Base-by-base conservation (phyloP, 169 alveolate genomes). In the Cryptosporidium felis region DNA sequence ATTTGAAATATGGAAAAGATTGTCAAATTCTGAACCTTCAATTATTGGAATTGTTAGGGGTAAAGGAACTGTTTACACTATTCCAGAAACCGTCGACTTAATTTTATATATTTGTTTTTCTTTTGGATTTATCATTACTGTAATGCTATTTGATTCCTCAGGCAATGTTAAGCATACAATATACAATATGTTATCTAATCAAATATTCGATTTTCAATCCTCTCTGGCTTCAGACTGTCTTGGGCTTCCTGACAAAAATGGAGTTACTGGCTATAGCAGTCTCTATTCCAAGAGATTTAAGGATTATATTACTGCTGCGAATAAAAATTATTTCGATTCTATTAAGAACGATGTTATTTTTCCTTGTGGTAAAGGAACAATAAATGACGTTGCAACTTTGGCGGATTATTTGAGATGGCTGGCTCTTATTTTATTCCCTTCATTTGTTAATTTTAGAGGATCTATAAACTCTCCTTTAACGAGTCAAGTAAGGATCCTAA, bases 371-470 rank as follows among this genome's bases (percentile, higher is more conserved):
- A 53, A 58, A 45, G 82, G 82, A 34, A 53, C 82, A 49, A 32
- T 74, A n/a, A 53, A 32, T 34, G 42, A 74, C 26, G 58, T 74
- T 6, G 58, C 41, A 3, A 74, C 82, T 16, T 18, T 51, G 12
- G 82, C 82, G 26, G 82, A 74, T 32, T 74, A 74, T n/a, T 5
- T 74, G 26, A 49, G 82, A 21, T 74, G 82, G 82, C 36, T 74
- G 36, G 82, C 74, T n/a, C 9, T 74, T 5, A 36, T 74, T n/a
- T 53, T 74, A 56, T 53, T 74, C 36, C 82, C 82, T 12, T 21
- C 67, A 16, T 36, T 74, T 38, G 14, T 56, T 16, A 9, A 74
- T 32, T 51, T 74, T 53, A 34, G 59, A 12, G 38, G 21, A 1
- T 53, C 60, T 5, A 34, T 74, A 36, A 53, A 74, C 38, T 53